Conservation (phyloP, 2,329 filamentous ascomycete genomes). For the Paraphoma chrysanthemicola region DNA sequence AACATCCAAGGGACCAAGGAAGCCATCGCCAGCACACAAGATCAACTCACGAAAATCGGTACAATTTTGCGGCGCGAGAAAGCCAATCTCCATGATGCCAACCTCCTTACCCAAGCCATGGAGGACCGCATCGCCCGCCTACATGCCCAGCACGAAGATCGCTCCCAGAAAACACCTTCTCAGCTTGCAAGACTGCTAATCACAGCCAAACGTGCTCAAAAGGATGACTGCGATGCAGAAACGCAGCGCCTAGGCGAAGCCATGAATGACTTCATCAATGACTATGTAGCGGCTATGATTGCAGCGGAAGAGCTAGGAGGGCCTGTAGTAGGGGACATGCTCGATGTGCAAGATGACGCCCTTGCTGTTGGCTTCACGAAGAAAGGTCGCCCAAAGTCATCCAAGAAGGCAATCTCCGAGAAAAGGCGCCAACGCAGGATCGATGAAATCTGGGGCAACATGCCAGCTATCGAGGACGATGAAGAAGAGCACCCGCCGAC, state of each 20-base stretch:
- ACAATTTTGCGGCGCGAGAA: slow-evolving; percentile 54
- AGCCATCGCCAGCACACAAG: slow-evolving; percentile 58
- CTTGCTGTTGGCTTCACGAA: slow-evolving; percentile 62
- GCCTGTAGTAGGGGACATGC: slow-evolving; percentile 77
- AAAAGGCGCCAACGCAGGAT: slow-evolving; percentile 56
- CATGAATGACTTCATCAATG: slow-evolving; percentile 74
- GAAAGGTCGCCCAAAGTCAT: slow-evolving; percentile 54
- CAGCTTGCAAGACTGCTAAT: slow-evolving; percentile 70
- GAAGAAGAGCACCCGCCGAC: slow-evolving; percentile 40
- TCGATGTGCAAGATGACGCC: slow-evolving; percentile 66
- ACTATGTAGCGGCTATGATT: slow-evolving; percentile 74
- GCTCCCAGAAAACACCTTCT: slow-evolving; percentile 64
- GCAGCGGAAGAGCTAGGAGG: slow-evolving; percentile 85
- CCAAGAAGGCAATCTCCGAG: slow-evolving; percentile 45
- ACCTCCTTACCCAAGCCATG: slow-evolving; percentile 55
- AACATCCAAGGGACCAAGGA: slow-evolving; percentile 69
- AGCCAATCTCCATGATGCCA: slow-evolving; percentile 55
- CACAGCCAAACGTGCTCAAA: slow-evolving; percentile 65
- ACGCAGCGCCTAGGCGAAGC: slow-evolving; percentile 67
- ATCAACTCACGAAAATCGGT: slow-evolving; percentile 49
- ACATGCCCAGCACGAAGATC: slow-evolving; percentile 62
- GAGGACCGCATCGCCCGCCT: slow-evolving; percentile 66
- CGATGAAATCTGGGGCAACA: slow-evolving; percentile 57
- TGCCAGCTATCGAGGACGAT: slow-evolving; percentile 26
- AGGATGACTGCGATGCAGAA: slow-evolving; percentile 66